Evolutionary conservation across 2,329 filamentous ascomycete species (phyloP), one percentile per base, ranked within the genome.

Genomic region (Cladophialophora carrionii): DNA sequence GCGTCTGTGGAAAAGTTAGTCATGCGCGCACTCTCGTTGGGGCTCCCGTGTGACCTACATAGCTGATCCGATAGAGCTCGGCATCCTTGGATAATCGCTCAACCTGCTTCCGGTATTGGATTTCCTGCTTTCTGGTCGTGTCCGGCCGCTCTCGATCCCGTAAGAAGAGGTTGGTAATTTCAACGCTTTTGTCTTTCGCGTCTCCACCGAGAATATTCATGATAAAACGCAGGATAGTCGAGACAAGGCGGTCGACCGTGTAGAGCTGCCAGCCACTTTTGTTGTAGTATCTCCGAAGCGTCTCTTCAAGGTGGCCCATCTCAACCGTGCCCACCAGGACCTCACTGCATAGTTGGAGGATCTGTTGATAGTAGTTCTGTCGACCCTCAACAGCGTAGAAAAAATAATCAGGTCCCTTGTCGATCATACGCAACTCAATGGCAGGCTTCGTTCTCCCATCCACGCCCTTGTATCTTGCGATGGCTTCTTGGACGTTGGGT

Each of bases 81-180:
- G 90, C 90, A 69, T 98, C 94, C 80, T 96, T 96, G 71, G 95
- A 88, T 74, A 92, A 88, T 78, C 95, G 95, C 78, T 97, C 92
- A 0, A 95, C 92, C 75, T 92, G 91, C 78, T 96, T 96, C 67
- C 94, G 88, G 66, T 94, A 92, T 73, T 90, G 91, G 66, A 96
- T 91, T 80, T 98, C 94, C 32, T 89, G 88, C 76, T 95, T 89
- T 72, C 92, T 94, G 57, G 92, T 96, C 0, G 92, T 96, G 74
- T 92, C 90, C 20, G 94, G 90, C 74, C 88, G 89, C 59, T 90
- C 86, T 4, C 94, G 88, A 75, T 92, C 92, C 70, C 86, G 85
- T 74, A 92, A 87, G 79, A 96, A 99, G 57, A 96, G 86, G 67
- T 91, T 88, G 71, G 96, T 89, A 65, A 99, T 90, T 66, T 98